phyloP scores from a whole-genome alignment of 495 filamentous ascomycete genomes.

The Penicillium simplicissimum region DNA sequence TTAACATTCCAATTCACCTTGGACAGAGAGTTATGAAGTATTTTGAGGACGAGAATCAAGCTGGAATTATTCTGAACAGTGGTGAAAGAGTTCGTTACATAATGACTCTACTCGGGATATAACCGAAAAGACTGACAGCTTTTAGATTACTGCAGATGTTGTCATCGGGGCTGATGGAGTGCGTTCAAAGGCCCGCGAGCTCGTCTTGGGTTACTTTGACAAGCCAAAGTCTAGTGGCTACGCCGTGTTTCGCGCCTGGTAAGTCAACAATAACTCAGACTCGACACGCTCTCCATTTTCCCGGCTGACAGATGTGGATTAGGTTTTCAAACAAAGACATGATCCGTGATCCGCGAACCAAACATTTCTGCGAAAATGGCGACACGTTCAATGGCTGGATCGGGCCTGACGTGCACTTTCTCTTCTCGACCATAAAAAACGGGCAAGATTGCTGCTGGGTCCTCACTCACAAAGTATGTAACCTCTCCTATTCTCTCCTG shows the following conservation, averaged over 20 bases:
- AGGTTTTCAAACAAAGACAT: slow-evolving; percentile 63
- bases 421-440: slow-evolving; percentile 30
- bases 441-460: slow-evolving; percentile 71
- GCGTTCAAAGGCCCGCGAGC: slow-evolving; percentile 56
- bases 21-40: slow-evolving; percentile 54
- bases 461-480: slow-evolving; percentile 56
- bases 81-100: slow-evolving; percentile 41
- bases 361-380: slow-evolving; percentile 61
- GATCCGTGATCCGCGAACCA: slow-evolving; percentile 61
- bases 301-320: neutral
- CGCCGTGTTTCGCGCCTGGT: slow-evolving; percentile 59
- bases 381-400: slow-evolving; percentile 58
- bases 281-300: neutral
- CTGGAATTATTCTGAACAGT: slow-evolving; percentile 54
- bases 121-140: neutral
- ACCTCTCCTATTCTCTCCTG: neutral
- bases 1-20: slow-evolving; percentile 57
- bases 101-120: neutral
- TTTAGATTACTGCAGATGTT: slow-evolving; percentile 32
- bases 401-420: slow-evolving; percentile 27
- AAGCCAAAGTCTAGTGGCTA: slow-evolving; percentile 61
- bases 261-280: neutral
- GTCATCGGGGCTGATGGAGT: slow-evolving; percentile 60
- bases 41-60: slow-evolving; percentile 53
- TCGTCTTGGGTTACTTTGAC: slow-evolving; percentile 60